Evolutionary conservation across 2,329 filamentous ascomycete genomes (phyloP).

Genomic region (Fusarium sp.): DNA sequence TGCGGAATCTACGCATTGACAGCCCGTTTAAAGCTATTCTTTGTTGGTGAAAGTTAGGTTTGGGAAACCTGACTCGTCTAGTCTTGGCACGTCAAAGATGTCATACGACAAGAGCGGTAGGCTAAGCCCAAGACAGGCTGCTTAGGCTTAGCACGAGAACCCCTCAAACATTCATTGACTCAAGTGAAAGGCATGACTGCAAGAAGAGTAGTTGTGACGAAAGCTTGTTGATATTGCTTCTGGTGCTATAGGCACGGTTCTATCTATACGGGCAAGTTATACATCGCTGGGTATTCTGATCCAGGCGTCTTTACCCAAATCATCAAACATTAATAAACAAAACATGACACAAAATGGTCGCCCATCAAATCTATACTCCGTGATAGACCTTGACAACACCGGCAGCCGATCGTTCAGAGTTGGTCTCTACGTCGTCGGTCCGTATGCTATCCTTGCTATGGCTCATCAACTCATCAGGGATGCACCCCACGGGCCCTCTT

Average conservation of each 20-base stretch:
- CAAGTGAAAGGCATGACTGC: too few relatives aligned
- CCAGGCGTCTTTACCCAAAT: slow-evolving; percentile 5
- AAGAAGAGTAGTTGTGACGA: background rate
- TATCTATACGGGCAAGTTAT: slow-evolving; percentile 9
- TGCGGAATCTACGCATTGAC: background rate
- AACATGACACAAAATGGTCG: background rate
- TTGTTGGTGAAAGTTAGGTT: background rate
- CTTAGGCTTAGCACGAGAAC: background rate
- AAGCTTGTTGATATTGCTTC: background rate
- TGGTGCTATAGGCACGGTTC: slow-evolving; percentile 18
- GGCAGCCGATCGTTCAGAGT: slow-evolving; percentile 39
- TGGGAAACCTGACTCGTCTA: background rate
- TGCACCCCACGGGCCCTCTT: slow-evolving; percentile 30
- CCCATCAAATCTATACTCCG: slow-evolving; percentile 30
- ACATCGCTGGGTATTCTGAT: slow-evolving; percentile 17
- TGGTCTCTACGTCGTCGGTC: slow-evolving; percentile 37
- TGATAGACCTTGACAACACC: slow-evolving; percentile 43
- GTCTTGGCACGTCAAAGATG: background rate
- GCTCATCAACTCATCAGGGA: slow-evolving; percentile 27
- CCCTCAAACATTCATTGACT: background rate
- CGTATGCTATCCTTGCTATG: slow-evolving; percentile 34
- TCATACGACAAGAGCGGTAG: background rate
- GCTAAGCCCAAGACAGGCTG: background rate
- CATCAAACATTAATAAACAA: slow-evolving; percentile 9
- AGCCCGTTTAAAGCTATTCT: background rate